These are phyloP conservation scores for Lentinula boryana DNA, from an alignment of 768 basidiomycete species.

Conservation along the genomic window DNA sequence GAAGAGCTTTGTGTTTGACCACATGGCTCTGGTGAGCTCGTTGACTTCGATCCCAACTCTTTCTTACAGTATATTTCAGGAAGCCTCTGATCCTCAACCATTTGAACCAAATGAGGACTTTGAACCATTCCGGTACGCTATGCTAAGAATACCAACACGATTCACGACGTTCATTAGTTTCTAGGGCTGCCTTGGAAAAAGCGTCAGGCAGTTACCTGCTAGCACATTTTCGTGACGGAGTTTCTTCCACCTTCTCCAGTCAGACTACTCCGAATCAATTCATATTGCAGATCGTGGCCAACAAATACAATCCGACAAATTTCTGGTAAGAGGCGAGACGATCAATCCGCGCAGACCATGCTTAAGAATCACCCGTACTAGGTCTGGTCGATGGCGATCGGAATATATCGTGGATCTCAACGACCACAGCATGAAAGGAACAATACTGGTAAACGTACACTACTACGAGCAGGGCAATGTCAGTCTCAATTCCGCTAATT, in stretches of 20 bases:
- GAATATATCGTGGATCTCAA: slow-evolving; percentile 72
- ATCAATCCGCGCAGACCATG: no score
- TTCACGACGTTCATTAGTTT: background rate
- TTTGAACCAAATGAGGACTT: slow-evolving; percentile 56
- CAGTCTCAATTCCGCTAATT: slow-evolving; percentile 14
- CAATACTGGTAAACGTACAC: slow-evolving; percentile 80
- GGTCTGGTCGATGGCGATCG: slow-evolving; percentile 96
- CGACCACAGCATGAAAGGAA: slow-evolving; percentile 58
- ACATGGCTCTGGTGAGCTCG: slow-evolving; percentile 66
- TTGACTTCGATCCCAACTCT: slow-evolving; percentile 3
- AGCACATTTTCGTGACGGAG: slow-evolving; percentile 82
- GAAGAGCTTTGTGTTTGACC: slow-evolving; percentile 79
- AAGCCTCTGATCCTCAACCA: slow-evolving; percentile 67
- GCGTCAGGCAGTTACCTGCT: slow-evolving; percentile 61
- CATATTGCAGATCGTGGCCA: slow-evolving; percentile 82
- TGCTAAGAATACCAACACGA: slow-evolving; percentile 10
- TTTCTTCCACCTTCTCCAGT: slow-evolving; percentile 63
- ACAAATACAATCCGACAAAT: slow-evolving; percentile 91
- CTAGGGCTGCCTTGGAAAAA: slow-evolving; percentile 65
- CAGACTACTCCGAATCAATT: slow-evolving; percentile 41
- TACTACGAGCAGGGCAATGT: slow-evolving; percentile 99
- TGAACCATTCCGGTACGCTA: slow-evolving; percentile 76
- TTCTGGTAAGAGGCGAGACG: slow-evolving; percentile 58
- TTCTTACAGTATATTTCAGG: slow-evolving; percentile 33
- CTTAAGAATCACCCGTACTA: slow-evolving; percentile 19